phyloP scores from a whole-genome alignment of 106 monocot genomes.

The Allium fistulosum region DNA sequence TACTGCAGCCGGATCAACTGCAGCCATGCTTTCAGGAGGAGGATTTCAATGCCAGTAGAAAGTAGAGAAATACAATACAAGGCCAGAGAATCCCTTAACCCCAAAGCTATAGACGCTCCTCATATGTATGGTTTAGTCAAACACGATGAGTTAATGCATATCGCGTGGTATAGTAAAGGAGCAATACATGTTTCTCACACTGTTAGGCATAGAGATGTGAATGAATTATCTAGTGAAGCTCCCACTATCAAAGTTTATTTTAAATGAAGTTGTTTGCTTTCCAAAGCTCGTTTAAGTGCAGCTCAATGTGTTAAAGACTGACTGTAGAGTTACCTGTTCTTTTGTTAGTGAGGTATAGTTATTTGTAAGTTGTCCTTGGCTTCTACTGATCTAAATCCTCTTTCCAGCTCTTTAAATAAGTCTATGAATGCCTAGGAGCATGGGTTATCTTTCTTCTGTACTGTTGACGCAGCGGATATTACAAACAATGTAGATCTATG shows the following conservation, averaged over 20 bases:
- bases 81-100: conserved; percentile 79
- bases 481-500: too few species aligned
- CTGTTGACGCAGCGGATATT: too few species aligned
- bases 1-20: conserved; percentile 90
- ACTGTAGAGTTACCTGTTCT: too few species aligned
- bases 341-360: too few species aligned
- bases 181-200: conserved; percentile 46
- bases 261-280: too few species aligned
- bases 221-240: conserved; percentile 60
- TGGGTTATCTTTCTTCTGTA: too few species aligned
- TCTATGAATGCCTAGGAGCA: too few species aligned
- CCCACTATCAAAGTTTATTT: conserved; percentile 73
- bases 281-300: too few species aligned
- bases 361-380: too few species aligned
- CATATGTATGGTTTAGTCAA: conserved; percentile 68
- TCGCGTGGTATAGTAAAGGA: conserved; percentile 70
- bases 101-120: conserved; percentile 16
- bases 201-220: conserved; percentile 58
- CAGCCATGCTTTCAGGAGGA: conserved; percentile 94
- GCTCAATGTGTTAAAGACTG: too few species aligned
- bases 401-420: too few species aligned
- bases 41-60: conserved; percentile 66
- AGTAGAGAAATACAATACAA: conserved; percentile 74
- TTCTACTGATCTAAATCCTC: too few species aligned
- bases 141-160: conserved; percentile 26